Evolutionary conservation across 2,329 filamentous ascomycete species (phyloP), one percentile per base, ranked within the genome.

Genomic region (Colletotrichum agaves): DNA sequence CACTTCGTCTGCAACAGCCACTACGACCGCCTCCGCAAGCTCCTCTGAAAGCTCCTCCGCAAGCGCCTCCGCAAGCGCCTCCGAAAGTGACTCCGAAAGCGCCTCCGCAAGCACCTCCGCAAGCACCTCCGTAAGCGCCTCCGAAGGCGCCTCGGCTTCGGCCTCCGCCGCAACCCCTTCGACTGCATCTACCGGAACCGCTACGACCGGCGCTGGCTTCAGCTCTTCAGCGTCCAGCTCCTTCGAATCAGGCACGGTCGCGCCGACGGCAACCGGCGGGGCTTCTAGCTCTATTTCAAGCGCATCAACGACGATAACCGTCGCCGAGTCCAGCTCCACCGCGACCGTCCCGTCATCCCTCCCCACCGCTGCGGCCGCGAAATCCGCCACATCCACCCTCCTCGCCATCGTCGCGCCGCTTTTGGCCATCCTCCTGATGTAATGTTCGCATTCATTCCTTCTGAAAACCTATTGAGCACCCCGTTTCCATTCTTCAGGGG

Each of bases 371-470:
- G 53, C 66, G 1, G 64, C 56, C 11, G 44, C 7, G 2, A 63
- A 50, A 8, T 57, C 61, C 3, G 19, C 37, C 1, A 62, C 57
- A 12, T 44, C 69, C 7, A 43, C 44, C 47, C 33, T 67, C 21
- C 4, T 69, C 21, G 43, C 58, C n/a, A 27, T 69, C 17, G 10
- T 69, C 2, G 62, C 59, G 5, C 57, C 69, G 7, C 21, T 70
- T 37, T 21, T 67, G 52, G 58, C 59, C 41, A 58, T 69, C 23
- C 3, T 70, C 6, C 19, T 70, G 4, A 41, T 69, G 13, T 70
- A 59, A 67, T 60, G 3, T 23, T 46, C 3, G 1, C 11, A 31
- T 39, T 10, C 61, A 35, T 19, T 47, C 35, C 33, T 61, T 69
- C 13, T 55, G 33, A 17, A 8, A n/a, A 50, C 37, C 56, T 44